A percentile compares a stretch with the other conserved stretches of the same genome.
Evolutionary conservation across 805 yeast genomes (phyloP).

Genomic region (Candida peoriensis): DNA sequence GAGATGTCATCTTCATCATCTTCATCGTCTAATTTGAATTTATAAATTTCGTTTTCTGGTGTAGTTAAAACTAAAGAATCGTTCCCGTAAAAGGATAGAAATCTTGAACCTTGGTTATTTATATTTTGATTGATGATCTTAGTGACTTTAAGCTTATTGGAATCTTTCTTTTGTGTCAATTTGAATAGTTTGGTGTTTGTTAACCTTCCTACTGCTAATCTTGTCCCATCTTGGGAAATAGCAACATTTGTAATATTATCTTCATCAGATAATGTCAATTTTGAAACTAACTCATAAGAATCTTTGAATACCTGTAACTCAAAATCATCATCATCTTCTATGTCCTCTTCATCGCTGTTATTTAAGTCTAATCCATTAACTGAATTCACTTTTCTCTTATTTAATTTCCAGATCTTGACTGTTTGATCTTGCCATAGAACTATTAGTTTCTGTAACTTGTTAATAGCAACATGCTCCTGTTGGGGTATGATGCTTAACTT

Average conservation of each 20-base stretch:
- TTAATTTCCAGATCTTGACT: constrained; percentile 74
- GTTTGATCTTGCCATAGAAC: constrained; percentile 79
- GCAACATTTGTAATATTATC: constrained; percentile 72
- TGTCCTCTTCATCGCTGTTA: constrained; percentile 13
- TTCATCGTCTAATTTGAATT: constrained; percentile 30
- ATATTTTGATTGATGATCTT: constrained; percentile 41
- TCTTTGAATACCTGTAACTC: constrained; percentile 24
- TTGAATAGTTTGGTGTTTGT: constrained; percentile 64
- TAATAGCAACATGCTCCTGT: constrained; percentile 44
- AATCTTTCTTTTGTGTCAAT: constrained; percentile 37
- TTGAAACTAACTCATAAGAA: constrained; percentile 56
- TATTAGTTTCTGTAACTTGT: constrained; percentile 45
- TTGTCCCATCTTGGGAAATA: constrained; percentile 58
- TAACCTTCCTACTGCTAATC: constrained; percentile 68
- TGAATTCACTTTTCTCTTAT: constrained; percentile 20
- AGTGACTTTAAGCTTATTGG: constrained; percentile 38
- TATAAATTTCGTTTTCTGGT: constrained; percentile 55
- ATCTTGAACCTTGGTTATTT: constrained; percentile 49
- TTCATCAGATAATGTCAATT: constrained; percentile 63
- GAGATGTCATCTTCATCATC: constrained; percentile 26
- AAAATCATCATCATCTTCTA: constrained; percentile 11
- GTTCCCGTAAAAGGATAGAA: constrained; percentile 43
- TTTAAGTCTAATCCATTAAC: constrained; percentile 16
- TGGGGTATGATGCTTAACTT: constrained; percentile 65
- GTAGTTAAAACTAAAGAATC: constrained; percentile 46